Base-by-base conservation (phyloP, 192 early-diverging fungal species). In the Coemansia umbellata region DNA sequence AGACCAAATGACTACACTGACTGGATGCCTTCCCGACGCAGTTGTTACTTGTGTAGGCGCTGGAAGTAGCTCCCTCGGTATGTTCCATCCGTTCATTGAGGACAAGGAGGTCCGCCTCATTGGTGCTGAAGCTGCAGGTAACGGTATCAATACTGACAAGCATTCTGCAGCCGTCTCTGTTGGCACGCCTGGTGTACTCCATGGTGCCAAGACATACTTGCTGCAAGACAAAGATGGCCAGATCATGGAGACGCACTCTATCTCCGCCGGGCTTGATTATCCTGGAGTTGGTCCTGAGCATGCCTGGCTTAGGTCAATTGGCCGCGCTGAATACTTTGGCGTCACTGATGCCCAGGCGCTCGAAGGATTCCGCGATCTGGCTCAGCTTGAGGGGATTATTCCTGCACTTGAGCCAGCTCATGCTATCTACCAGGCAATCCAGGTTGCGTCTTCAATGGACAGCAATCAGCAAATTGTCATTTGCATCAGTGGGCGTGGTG, bases 281-380 rank as follows among this genome's bases (percentile, higher is more conserved):
- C 92, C 96, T 11, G 96, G 93, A 47, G 93, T 99, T 39, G 96
- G 94, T 18, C 96, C 96, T 22, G 94, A 99, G 63, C 94, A 95
- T 66, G 83, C 94, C 21, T 94, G 80, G 79, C 83, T 99, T 58
- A 89, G 92, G 73, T 87, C 90, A 57, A 82, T 80, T 31, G 85
- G 86, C 22, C 84, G 96, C 37, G 96, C 86, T 43, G 83, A 92
- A 54, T 98, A 92, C 59, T 56, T 78, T 31, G 74, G 82, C 6
- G 91, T 88, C 50, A 86, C 85, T 5, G 93, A 98, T 55, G 81
- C 77, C 5, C 82, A 97, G 58, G 86, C 91, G 8, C 76, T 98
- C 58, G 83, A 85, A 55, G 96, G 94, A 37, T 93, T 90, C 84
- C 80, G 82, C 47, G 55, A 52, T 19, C 51, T 90, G 43, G 78